These are phyloP conservation scores for Dictyostelium firmibasis DNA, from an alignment of 78 protist genomes.

Conservation along the genomic window DNA sequence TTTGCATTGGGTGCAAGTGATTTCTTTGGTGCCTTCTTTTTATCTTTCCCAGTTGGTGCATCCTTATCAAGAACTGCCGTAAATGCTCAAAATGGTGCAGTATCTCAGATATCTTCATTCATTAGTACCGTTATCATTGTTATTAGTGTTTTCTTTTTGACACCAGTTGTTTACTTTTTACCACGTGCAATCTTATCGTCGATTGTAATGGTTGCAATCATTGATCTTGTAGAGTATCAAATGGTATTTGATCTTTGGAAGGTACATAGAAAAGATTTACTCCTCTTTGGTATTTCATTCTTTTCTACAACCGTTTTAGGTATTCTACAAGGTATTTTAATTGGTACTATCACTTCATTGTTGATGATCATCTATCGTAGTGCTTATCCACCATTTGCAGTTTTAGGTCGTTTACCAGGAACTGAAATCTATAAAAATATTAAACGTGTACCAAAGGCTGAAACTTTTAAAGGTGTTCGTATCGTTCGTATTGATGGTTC, in stretches of 20 bases:
- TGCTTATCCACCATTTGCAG: conserved; percentile 80
- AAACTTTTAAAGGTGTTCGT: conserved; percentile 62
- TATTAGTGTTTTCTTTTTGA: conserved; percentile 65
- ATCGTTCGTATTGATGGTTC: conserved; percentile 75
- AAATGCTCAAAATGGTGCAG: conserved; percentile 78
- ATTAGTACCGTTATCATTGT: conserved; percentile 62
- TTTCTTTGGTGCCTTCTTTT: conserved; percentile 85
- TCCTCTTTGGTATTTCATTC: conserved; percentile 65
- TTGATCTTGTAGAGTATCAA: conserved; percentile 67
- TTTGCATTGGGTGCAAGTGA: conserved; percentile 88
- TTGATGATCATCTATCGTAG: conserved; percentile 61
- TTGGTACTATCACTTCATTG: conserved; percentile 67
- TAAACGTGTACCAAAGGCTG: conserved; percentile 69
- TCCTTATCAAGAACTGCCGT: conserved; percentile 87
- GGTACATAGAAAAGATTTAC: conserved; percentile 41
- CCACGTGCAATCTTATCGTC: conserved; percentile 83
- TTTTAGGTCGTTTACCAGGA: conserved; percentile 81
- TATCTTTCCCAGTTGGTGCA: conserved; percentile 82
- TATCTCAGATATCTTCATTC: conserved; percentile 72
- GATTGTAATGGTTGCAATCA: conserved; percentile 84
- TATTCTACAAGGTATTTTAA: conserved; percentile 79
- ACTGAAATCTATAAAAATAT: conserved; percentile 70
- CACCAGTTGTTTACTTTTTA: conserved; percentile 73
- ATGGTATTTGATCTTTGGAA: conserved; percentile 55
- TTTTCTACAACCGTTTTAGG: conserved; percentile 65